Evolutionary conservation across 306 rosid species (phyloP).

Genomic region (Sicyos edulis): DNA sequence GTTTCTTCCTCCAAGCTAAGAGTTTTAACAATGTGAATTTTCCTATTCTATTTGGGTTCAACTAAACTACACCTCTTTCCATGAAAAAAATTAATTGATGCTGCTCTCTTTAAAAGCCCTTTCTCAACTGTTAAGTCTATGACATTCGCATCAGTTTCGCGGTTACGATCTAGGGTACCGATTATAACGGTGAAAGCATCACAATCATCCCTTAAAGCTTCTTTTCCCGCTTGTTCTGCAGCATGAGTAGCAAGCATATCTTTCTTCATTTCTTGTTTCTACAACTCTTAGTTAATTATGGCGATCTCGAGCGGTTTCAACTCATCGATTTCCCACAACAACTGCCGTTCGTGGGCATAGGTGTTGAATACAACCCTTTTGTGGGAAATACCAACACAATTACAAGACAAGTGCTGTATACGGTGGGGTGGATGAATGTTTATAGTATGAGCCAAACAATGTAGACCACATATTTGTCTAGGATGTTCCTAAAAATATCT

Average conservation of each 20-base stretch:
- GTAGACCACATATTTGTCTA: no score
- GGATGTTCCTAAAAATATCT: no score
- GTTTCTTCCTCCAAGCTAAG: constrained; percentile 81
- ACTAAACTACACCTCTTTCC: constrained; percentile 54
- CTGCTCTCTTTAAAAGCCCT: constrained; percentile 38
- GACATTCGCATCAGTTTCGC: constrained; percentile 42
- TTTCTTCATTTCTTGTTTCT: constrained; percentile 49
- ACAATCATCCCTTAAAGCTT: constrained; percentile 52
- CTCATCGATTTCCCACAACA: constrained; percentile 23
- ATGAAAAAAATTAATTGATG: constrained; percentile 36
- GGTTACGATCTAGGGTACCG: constrained; percentile 50
- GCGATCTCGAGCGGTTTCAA: constrained; percentile 29
- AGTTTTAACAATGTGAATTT: constrained; percentile 68
- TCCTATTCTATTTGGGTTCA: constrained; percentile 58
- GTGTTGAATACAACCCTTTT: no score
- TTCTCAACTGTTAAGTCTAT: constrained; percentile 42
- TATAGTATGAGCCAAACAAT: no score
- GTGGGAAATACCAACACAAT: no score
- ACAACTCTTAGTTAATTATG: constrained; percentile 33
- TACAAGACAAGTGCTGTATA: no score
- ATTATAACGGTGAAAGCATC: constrained; percentile 74
- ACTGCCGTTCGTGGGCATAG: constrained; percentile 12
- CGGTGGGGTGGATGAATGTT: no score
- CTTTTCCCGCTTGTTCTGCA: constrained; percentile 42
- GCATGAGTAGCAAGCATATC: constrained; percentile 42